Evolutionary conservation across 1,139 yeast species (phyloP).

Genomic region (Chernovozyma sophiae-reginae): DNA sequence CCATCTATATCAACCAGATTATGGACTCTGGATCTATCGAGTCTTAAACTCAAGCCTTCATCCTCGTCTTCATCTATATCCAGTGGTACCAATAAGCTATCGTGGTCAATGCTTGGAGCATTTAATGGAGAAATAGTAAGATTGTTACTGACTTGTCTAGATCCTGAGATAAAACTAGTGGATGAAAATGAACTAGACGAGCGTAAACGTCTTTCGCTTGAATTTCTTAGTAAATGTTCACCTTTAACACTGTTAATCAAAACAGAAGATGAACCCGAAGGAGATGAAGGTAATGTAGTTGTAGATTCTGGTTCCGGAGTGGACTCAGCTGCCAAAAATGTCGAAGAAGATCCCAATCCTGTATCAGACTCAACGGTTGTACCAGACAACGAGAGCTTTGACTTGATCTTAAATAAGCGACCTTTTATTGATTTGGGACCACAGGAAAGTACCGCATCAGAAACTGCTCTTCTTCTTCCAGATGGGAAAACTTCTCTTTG

Average conservation of each 20-base stretch:
- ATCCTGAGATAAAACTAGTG: neutral
- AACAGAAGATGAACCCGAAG: neutral
- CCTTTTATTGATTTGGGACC: constrained; percentile 2
- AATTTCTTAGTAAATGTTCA: no score
- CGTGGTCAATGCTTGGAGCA: neutral
- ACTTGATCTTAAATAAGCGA: constrained; percentile 4
- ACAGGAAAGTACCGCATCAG: constrained; percentile 1
- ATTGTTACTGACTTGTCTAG: neutral
- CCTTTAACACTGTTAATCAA: no score
- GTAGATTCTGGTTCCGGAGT: neutral
- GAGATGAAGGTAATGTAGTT: neutral
- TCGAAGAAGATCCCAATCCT: neutral
- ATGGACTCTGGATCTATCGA: neutral
- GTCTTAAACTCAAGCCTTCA: neutral
- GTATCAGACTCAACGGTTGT: neutral
- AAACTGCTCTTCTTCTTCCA: constrained; percentile 3
- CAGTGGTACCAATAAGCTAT: neutral
- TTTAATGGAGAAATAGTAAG: neutral
- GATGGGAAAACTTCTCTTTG: neutral
- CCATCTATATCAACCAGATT: neutral
- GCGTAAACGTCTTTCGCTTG: neutral
- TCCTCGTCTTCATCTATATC: neutral
- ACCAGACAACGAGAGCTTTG: constrained; percentile 4
- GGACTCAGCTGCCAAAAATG: no score
- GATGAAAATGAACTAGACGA: neutral